Percentiles rank a stretch among this genome's conserved stretches.
Evolutionary conservation across 2,329 filamentous ascomycete genomes (phyloP).

Genomic region (Cyanodermella asteris): DNA sequence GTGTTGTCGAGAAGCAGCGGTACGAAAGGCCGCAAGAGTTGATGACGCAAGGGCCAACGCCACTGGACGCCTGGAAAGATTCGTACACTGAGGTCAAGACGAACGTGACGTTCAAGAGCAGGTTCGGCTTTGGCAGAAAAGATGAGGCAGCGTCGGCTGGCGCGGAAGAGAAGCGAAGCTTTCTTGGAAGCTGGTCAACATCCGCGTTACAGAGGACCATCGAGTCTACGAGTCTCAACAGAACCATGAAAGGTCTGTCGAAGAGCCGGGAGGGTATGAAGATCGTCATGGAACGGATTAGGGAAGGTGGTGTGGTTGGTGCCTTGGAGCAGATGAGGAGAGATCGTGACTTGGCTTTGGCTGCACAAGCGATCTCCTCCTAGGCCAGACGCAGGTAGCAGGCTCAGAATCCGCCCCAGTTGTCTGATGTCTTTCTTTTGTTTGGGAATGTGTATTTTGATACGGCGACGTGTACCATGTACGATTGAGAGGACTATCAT

Average conservation of each 20-base stretch:
- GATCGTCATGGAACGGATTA: slow-evolving; percentile 39
- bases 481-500: too few relatives aligned
- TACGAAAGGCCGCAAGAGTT: slow-evolving; percentile 24
- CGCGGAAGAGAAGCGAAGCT: slow-evolving; percentile 33
- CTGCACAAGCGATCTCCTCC: too few relatives aligned
- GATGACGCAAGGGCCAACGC: slow-evolving; percentile 8
- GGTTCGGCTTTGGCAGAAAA: slow-evolving; percentile 35
- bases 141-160: too few relatives aligned
- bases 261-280: slow-evolving; percentile 47
- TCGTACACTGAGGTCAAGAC: slow-evolving; percentile 35
- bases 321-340: slow-evolving; percentile 50
- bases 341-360: too few relatives aligned
- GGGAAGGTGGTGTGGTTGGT: slow-evolving; percentile 42
- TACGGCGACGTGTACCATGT: too few relatives aligned
- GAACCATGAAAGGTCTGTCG: slow-evolving; percentile 36
- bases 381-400: too few relatives aligned
- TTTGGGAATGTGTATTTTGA: too few relatives aligned
- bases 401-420: too few relatives aligned
- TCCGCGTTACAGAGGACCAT: slow-evolving; percentile 39
- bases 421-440: too few relatives aligned
- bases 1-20: slow-evolving; percentile 37
- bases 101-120: slow-evolving; percentile 38
- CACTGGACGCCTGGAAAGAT: slow-evolving; percentile 15
- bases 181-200: slow-evolving; percentile 37
- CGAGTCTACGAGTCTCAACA: slow-evolving; percentile 37